Conservation (phyloP, 192 early-diverging fungal genomes). For the Rhizophagus clarus region DNA sequence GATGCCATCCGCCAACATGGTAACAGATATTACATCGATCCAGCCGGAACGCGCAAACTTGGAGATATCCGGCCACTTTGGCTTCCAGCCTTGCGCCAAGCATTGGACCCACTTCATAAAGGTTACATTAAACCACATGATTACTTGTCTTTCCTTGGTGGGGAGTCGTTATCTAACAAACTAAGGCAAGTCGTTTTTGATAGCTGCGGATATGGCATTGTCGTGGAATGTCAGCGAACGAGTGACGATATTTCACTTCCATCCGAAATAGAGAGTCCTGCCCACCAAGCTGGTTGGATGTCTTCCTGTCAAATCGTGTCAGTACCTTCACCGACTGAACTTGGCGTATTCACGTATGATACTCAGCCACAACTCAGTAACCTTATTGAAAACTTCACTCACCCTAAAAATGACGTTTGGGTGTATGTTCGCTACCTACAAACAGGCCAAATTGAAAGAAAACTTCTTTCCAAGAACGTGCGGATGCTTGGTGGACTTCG, state of each 20-base stretch:
- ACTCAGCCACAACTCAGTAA: background rate
- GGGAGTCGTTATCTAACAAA: background rate
- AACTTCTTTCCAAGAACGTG: background rate
- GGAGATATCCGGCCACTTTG: conserved; percentile 16
- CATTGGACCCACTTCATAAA: conserved; percentile 26
- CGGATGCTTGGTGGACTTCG: conserved; percentile 19
- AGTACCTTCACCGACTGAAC: conserved; percentile 7
- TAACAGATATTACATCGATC: conserved; percentile 20
- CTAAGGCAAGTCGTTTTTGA: conserved; percentile 23
- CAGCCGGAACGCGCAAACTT: background rate
- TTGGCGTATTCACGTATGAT: conserved; percentile 19
- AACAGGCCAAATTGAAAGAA: conserved; percentile 25
- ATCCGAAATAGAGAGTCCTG: conserved; percentile 11
- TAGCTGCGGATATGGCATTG: conserved; percentile 21
- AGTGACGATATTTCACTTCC: conserved; percentile 15
- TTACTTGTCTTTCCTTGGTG: conserved; percentile 12
- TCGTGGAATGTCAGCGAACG: conserved; percentile 22
- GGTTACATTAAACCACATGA: conserved; percentile 31
- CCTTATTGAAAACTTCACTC: background rate
- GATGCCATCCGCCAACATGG: conserved; percentile 10
- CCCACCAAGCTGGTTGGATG: conserved; percentile 27
- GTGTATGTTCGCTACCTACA: conserved; percentile 27
- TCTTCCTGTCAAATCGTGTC: conserved; percentile 24
- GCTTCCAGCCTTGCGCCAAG: conserved; percentile 13
- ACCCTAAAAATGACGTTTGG: conserved; percentile 2